Conservation (phyloP, 768 basidiomycete species). For the Agaricus blazei region DNA sequence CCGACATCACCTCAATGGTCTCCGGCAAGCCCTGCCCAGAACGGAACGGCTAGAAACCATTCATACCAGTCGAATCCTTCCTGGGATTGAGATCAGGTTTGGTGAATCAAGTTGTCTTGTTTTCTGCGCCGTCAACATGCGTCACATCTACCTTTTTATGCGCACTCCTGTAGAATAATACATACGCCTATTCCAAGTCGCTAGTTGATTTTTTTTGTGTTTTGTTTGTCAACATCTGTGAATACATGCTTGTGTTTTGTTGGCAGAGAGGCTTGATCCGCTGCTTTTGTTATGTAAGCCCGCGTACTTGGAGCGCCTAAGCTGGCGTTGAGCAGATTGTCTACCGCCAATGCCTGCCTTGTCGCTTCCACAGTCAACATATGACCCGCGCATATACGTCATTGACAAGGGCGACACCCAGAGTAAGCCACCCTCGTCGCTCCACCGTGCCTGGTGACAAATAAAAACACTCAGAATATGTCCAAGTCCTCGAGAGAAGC, state of each 20-base stretch:
- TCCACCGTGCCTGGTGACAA: not conserved
- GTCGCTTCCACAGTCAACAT: conserved; percentile 19
- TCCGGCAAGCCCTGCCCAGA: conserved; percentile 72
- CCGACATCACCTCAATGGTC: conserved; percentile 85
- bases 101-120: not conserved
- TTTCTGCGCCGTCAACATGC: conserved; percentile 1
- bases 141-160: conserved; percentile 11
- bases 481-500: conserved; percentile 48
- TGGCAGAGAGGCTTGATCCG: conserved; percentile 7
- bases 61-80: conserved; percentile 47
- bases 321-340: not conserved
- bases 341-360: conserved; percentile 23
- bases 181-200: conserved; percentile 9
- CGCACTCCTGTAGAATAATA: conserved; percentile 12
- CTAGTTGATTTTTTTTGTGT: conserved; percentile 5
- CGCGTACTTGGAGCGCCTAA: not conserved
- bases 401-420: conserved; percentile 29
- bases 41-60: conserved; percentile 35
- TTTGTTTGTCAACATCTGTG: conserved; percentile 2
- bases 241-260: conserved; percentile 9
- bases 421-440: conserved; percentile 17
- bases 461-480: conserved; percentile 32
- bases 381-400: conserved; percentile 23
- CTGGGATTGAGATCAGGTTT: conserved; percentile 35
- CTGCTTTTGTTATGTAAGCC: conserved; percentile 2